Base-by-base conservation (phyloP, 1,284 basidiomycete genomes). In the Ustilago trichophora region DNA sequence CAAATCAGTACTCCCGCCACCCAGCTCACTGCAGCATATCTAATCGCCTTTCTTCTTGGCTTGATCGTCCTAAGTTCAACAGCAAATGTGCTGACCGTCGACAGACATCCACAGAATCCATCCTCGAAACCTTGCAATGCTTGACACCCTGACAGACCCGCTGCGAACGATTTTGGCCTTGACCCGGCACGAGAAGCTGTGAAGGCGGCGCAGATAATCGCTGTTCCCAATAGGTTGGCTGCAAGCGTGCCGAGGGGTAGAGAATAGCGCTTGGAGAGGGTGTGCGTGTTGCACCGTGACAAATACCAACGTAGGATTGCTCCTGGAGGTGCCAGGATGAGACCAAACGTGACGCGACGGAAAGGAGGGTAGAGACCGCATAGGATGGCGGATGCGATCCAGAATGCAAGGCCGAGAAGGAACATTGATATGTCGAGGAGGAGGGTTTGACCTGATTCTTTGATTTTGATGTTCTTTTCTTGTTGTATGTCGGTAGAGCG, bases 71-170 rank as follows among this genome's bases (percentile, higher is more conserved):
- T 82, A 27, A 92, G 82, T 81, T 99, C 96, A 4, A 89, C 88
- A 2, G 88, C 90, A 79, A 98, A 95, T 11, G 94, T 98, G 82
- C 91, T 93, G 62, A 99, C 87, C 0, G 96, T 99, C 4, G 90
- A 94, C 67, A 98, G 84, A 82, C 92, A 93, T 8, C 94, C 96
- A 78, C 94, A 98, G 78, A 93, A 97, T 3, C 96, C 96, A 76
- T 97, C 91, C 27, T 86, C 85, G 24, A 98, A 83, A 1, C 75
- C 78, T 11, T 73, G 59, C 15, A 78, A 53, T 0, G 69, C 77
- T 18, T 71, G 32, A 34, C 78, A 80, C 1, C 55, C 64, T n/a
- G 67, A 54, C 15, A 51, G 47, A 5, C 58, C 54, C 5, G 42
- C 51, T 6, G 50, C 25, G 16, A 53, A 62, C 0, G 54, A 47